Conservation (phyloP, 179 eudicot genomes). For the Corrigiola litoralis region DNA sequence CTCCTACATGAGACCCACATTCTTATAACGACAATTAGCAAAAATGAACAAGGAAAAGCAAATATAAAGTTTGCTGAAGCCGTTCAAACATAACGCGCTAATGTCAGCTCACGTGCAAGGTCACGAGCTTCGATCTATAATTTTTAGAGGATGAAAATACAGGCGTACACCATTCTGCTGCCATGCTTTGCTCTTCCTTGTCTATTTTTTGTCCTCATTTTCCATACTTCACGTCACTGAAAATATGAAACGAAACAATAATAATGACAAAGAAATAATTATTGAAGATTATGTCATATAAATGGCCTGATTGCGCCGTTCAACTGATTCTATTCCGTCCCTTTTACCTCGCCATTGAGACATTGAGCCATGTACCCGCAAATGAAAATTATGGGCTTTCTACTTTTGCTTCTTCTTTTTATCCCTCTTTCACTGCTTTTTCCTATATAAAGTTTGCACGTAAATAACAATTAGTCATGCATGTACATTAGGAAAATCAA, state of each 20-base stretch:
- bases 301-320: not conserved
- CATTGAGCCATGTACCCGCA: not conserved
- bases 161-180: not conserved
- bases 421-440: not conserved
- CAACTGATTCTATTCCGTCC: not conserved
- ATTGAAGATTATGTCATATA: not conserved
- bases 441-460: no score
- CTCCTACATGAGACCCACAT: no score
- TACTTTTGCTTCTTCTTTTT: not conserved
- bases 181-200: not conserved
- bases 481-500: no score
- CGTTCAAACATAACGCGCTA: conserved; percentile 4
- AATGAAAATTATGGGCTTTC: not conserved
- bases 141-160: no score
- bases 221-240: not conserved
- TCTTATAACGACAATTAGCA: no score
- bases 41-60: not conserved
- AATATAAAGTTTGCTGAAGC: not conserved
- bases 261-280: no score
- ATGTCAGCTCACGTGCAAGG: not conserved
- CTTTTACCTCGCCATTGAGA: not conserved
- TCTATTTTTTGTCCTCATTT: no score
- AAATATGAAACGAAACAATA: no score
- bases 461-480: no score
- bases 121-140: not conserved